Evolutionary conservation across 306 rosid genomes (phyloP), one percentile per base, ranked within the genome.

Genomic region (Cicer bijugum): DNA sequence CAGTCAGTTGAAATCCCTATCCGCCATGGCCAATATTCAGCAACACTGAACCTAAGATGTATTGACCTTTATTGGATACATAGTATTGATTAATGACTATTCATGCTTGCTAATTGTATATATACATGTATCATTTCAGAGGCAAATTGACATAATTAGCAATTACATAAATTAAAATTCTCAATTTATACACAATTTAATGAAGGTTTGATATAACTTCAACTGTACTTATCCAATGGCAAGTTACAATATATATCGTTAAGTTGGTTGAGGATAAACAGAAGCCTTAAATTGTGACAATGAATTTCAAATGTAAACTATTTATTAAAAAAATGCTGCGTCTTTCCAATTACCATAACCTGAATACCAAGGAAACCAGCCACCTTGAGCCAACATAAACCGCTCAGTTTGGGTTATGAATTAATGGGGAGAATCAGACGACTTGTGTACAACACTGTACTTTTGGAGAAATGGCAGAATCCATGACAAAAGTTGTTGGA

Each of bases 401-500:
- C 39, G 52, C 84, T 82, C 84, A 51, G 82, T 60, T 44, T 68
- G 65, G 79, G 75, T 75, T 45, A 67, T 67, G 75, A 69, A 82
- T 67, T 58, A 85, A 85, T 82, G 75, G 71, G 72, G 77, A 75
- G 65, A 75, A 70, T 75, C 74, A 68, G 81, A 69, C 43, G 76
- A 74, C 69, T 61, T 65, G 70, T 78, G 81, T 81, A 84, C 85
- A 81, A 75, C 57, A 60, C 51, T 52, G 71, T 19, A 75, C 84
- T 59, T 47, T 72, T 56, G 46, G 73, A 57, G 44, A 78, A 78
- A 75, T 75, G 71, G 77, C 51, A 71, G 53, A 77, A 78, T 59
- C 77, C 82, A 11, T 23, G 85, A 71, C 42, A 60, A 17, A 72
- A 69, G 75, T 78, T 12, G 78, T 74, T 53, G 84, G 67, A 71